Evolutionary conservation across 257 asterid genomes (phyloP).

Genomic region (Solanum sitiens): DNA sequence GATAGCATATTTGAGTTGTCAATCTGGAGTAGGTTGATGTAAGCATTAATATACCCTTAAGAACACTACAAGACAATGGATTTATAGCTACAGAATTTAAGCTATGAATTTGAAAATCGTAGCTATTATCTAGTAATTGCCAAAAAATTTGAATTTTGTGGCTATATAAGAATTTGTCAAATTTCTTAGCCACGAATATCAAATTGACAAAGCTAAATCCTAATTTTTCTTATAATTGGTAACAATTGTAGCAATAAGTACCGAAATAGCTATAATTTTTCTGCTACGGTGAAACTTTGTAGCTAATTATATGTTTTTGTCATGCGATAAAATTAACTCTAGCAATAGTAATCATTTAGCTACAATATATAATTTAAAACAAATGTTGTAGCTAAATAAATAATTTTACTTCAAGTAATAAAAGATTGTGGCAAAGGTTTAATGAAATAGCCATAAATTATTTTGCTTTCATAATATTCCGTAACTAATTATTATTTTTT

Average conservation of each 20-base stretch:
- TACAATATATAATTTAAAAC: not conserved
- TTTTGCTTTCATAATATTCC: not conserved
- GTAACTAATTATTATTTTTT: not conserved
- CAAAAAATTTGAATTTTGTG: too few species aligned
- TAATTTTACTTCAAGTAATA: not conserved
- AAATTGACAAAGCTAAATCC: not conserved
- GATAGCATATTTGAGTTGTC: too few species aligned
- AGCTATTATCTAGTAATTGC: not conserved
- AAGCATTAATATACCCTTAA: too few species aligned
- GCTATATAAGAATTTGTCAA: too few species aligned
- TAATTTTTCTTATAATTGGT: too few species aligned
- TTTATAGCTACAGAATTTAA: not conserved
- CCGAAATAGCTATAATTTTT: not conserved
- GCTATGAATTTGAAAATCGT: too few species aligned
- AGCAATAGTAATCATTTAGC: not conserved
- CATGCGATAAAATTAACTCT: too few species aligned
- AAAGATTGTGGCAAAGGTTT: not conserved
- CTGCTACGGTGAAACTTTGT: too few species aligned
- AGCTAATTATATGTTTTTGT: not conserved
- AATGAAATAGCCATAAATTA: not conserved
- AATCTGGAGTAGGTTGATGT: too few species aligned
- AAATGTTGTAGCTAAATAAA: not conserved
- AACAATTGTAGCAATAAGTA: too few species aligned
- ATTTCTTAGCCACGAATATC: not conserved
- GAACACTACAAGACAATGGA: too few species aligned